Evolutionary conservation across 768 basidiomycete genomes (phyloP), one percentile per base, ranked within the genome.

Genomic region (Amanita pseudoporphyria): DNA sequence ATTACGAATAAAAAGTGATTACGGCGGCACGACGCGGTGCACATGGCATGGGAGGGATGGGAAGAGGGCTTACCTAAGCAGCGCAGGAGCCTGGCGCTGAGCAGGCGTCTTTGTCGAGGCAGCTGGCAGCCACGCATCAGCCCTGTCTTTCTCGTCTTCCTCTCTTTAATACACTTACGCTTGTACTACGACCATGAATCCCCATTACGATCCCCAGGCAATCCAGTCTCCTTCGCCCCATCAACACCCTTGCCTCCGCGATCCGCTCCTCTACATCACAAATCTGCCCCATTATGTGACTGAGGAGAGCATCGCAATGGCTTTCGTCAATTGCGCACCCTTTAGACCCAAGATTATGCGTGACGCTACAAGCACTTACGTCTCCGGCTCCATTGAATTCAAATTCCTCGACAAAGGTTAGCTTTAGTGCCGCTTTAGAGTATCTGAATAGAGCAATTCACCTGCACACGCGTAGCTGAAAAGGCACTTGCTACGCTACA

Each of bases 401-500:
- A 87, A 78, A 63, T 82, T 73, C 59, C 71, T 85, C 40, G 84
- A 87, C 60, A 85, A 82, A 73, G 88, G 88, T 88, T 55, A 60
- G 74, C 62, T n/a, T 12, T 22, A 31, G 26, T 28, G 52, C 24
- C 45, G 9, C 52, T 42, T 36, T 40, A 38, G 43, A 9, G 32
- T 16, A 12, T n/a, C 19, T 39, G 10, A 33, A 21, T 6, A 31
- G 13, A n/a, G 24, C 19, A 9, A 42, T 54, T 24, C 44, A 35
- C 30, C 32, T 28, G 9, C 2, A 37, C 22, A 37, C 55, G 19
- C 55, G 26, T 67, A 92, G 91, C 91, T 54, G 89, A 92, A 67
- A 92, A 90, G 64, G 91, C 91, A 12, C 72, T 93, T 21, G 83
- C 89, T 12, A 91, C 84, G 9, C 71, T 93, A 41, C 85, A 91